A percentile compares a stretch with the other conserved stretches of the same genome.
Conservation (phyloP, 805 yeast genomes). For the Hanseniaspora hatyaiensis region DNA sequence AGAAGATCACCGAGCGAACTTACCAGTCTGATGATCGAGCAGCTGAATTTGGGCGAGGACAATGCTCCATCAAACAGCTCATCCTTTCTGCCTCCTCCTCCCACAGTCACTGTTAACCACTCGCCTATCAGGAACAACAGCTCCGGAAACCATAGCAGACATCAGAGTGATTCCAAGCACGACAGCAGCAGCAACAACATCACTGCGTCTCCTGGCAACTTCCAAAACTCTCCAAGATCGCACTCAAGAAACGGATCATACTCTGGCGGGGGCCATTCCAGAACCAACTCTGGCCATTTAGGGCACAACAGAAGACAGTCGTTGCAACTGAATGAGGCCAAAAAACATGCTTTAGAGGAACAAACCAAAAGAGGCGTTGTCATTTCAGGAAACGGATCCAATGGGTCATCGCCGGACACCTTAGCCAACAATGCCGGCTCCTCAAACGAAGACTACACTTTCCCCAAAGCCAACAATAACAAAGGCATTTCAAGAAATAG, state of each 20-base stretch:
- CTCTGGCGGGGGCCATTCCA: slow-evolving; percentile 26
- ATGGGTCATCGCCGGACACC: slow-evolving; percentile 21
- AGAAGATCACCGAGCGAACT: slow-evolving; percentile 91
- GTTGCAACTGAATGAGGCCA: slow-evolving; percentile 81
- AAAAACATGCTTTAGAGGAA: slow-evolving; percentile 88
- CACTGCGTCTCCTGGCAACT: slow-evolving; percentile 12
- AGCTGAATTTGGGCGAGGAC: slow-evolving; percentile 46
- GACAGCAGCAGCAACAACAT: neutral
- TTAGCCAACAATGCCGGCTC: slow-evolving; percentile 19
- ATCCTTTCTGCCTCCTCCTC: slow-evolving; percentile 11
- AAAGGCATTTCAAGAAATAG: slow-evolving; percentile 14
- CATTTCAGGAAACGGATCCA: slow-evolving; percentile 17
- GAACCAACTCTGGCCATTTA: slow-evolving; percentile 32
- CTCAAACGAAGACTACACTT: slow-evolving; percentile 21
- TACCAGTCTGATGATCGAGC: slow-evolving; percentile 86
- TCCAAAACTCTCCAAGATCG: slow-evolving; percentile 10
- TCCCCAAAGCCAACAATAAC: slow-evolving; percentile 11
- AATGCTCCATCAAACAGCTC: slow-evolving; percentile 4
- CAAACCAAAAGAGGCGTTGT: slow-evolving; percentile 50
- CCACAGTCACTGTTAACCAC: slow-evolving; percentile 16
- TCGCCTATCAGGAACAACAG: slow-evolving; percentile 16
- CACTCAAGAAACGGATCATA: slow-evolving; percentile 14
- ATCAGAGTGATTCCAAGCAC: slow-evolving; percentile 5
- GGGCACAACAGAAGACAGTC: slow-evolving; percentile 92
- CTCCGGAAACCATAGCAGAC: slow-evolving; percentile 17